phyloP scores from a whole-genome alignment of 2,329 filamentous ascomycete genomes.

The Claviceps spartinae region DNA sequence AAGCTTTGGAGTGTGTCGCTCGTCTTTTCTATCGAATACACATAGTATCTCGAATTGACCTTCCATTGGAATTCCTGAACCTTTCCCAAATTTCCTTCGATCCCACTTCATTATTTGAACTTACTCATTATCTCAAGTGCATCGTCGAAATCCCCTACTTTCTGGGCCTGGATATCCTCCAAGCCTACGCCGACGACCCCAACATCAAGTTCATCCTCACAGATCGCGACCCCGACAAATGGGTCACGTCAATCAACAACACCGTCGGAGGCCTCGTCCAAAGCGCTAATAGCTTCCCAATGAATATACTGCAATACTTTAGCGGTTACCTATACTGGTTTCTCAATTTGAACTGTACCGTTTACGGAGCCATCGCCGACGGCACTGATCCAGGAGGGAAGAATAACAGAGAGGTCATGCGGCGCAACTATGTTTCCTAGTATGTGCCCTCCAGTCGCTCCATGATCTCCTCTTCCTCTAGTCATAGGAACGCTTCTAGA shows the following conservation, averaged over 20 bases:
- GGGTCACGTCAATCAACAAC: constrained; percentile 15
- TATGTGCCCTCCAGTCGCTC: background rate
- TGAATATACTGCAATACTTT: constrained; percentile 14
- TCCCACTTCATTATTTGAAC: no score
- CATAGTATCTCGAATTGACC: no score
- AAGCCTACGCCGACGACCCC: constrained; percentile 18
- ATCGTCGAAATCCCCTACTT: constrained; percentile 10
- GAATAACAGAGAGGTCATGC: constrained; percentile 1
- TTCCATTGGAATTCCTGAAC: no score
- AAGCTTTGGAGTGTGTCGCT: no score
- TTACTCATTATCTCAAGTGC: background rate
- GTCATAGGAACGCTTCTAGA: no score
- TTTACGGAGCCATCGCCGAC: background rate
- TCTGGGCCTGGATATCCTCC: constrained; percentile 15
- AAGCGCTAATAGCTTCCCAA: constrained; percentile 10
- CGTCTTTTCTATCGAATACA: background rate
- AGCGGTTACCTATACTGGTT: constrained; percentile 8
- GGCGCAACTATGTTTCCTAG: constrained; percentile 1
- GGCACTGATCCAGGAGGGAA: background rate
- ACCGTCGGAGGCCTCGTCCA: constrained; percentile 9
- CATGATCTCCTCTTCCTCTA: no score
- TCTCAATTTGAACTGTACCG: constrained; percentile 1
- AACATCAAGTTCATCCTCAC: constrained; percentile 23
- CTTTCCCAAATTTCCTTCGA: no score
- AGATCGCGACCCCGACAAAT: constrained; percentile 21